Base-by-base conservation (phyloP, 1,139 yeast species). In the Suhomyces panamericanus region DNA sequence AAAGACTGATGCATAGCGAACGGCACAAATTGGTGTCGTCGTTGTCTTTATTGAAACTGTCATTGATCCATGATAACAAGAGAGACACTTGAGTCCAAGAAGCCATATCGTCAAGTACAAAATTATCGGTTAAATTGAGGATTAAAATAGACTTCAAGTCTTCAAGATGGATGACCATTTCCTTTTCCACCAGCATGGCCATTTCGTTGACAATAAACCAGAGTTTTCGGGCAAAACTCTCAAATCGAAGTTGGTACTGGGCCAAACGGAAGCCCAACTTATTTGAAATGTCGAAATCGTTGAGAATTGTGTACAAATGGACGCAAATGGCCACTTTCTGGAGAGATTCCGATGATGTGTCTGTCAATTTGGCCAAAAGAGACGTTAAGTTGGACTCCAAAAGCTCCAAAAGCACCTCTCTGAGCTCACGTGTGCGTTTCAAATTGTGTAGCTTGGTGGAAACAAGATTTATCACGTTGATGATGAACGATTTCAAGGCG, bases 271-370 rank as follows among this genome's bases (percentile, higher is more conserved):
- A 45, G 24, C 62, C 55, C 32, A 73, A 52, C 48, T 67, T 70
- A 13, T 54, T 52, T n/a, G 68, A 49, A 8, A 73, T 52, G 33
- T 70, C 78, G 44, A 59, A 62, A 49, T 72, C 77, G 48, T 69
- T 67, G 17, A 73, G 46, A 4, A 73, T 63, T 5, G 73, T 58
- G 45, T 63, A 69, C 13, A 71, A 55, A 43, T 73, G 74, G 4
- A 64, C 59, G 0, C 57, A 43, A 3, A 48, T 41, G 8, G 41
- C 16, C 13, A 49, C 35, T 38, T 14, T 41, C 34, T 35, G 31
- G 13, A 15, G 30, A 22, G 32, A 34, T 7, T 26, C 15, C 4
- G 29, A 15, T 4, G 53, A 41, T 8, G 42, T 35, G 6, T 41
- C 46, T 14, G 46, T 39, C 38, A 55, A 35, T 32, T 22, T 32